phyloP scores from a whole-genome alignment of 2,329 filamentous ascomycete genomes.

The Periconia digitata region DNA sequence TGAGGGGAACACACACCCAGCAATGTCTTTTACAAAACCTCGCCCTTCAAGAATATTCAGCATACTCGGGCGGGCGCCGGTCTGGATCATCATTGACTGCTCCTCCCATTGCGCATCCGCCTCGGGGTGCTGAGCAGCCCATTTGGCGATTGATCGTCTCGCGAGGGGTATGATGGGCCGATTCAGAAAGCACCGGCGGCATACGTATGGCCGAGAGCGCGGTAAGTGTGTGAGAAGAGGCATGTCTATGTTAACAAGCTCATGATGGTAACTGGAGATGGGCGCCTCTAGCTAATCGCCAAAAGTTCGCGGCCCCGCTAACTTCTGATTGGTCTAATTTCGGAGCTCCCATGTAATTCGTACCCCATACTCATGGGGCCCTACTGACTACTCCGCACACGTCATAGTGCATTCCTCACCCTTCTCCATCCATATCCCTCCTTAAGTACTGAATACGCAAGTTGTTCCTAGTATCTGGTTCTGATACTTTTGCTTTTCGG shows the following conservation, averaged over 20 bases:
- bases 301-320: conserved; percentile 24
- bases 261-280: not conserved
- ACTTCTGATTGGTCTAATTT: conserved; percentile 6
- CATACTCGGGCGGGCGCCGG: conserved; percentile 45
- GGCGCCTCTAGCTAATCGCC: too few relatives aligned
- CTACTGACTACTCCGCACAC: conserved; percentile 6
- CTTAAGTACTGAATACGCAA: not conserved
- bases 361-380: not conserved
- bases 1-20: conserved; percentile 60
- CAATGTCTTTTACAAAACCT: conserved; percentile 72
- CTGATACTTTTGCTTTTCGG: too few relatives aligned
- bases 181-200: conserved; percentile 29
- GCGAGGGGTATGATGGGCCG: conserved; percentile 18
- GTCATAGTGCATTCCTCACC: conserved; percentile 1
- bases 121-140: conserved; percentile 23
- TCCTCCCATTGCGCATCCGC: conserved; percentile 28
- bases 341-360: not conserved
- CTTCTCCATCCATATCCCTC: not conserved
- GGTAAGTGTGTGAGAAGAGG: conserved; percentile 30
- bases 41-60: conserved; percentile 70
- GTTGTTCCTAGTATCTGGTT: conserved; percentile 1
- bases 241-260: conserved; percentile 18
- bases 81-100: conserved; percentile 28
- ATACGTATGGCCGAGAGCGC: conserved; percentile 28
- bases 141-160: conserved; percentile 19